phyloP scores from a whole-genome alignment of 192 early-diverging fungal genomes.

The Backusella luteola region DNA sequence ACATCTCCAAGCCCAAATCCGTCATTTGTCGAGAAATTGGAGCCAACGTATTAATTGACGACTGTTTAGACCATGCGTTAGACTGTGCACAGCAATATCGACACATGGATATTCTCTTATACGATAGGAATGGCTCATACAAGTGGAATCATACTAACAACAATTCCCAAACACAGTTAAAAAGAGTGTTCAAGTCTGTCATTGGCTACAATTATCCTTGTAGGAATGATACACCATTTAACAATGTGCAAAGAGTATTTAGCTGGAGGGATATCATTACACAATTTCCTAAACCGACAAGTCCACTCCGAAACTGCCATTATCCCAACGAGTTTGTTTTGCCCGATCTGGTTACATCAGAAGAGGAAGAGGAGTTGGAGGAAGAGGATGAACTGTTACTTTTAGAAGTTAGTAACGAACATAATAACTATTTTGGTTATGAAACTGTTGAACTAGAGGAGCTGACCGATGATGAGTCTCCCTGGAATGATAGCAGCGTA shows the following conservation, averaged over 20 bases:
- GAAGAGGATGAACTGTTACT: neutral
- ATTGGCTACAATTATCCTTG: neutral
- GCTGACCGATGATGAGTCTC: constrained; percentile 23
- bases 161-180: constrained; percentile 7
- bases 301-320: constrained; percentile 39
- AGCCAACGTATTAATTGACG: constrained; percentile 56
- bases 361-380: constrained; percentile 25
- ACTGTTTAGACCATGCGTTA: constrained; percentile 48
- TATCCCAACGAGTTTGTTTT: constrained; percentile 11
- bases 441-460: constrained; percentile 36
- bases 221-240: constrained; percentile 24
- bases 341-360: constrained; percentile 12
- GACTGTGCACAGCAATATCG: constrained; percentile 46
- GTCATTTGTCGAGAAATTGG: constrained; percentile 56
- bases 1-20: constrained; percentile 54
- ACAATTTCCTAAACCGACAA: constrained; percentile 47
- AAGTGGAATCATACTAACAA: constrained; percentile 41
- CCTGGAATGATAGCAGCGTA: neutral
- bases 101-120: constrained; percentile 53
- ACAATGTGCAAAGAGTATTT: constrained; percentile 47
- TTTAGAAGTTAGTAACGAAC: neutral
- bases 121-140: constrained; percentile 53
- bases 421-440: constrained; percentile 9
- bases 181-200: neutral
- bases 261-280: constrained; percentile 51